These are phyloP conservation scores for Gastrodia elata DNA, from an alignment of 106 monocot species.

Conservation along the genomic window DNA sequence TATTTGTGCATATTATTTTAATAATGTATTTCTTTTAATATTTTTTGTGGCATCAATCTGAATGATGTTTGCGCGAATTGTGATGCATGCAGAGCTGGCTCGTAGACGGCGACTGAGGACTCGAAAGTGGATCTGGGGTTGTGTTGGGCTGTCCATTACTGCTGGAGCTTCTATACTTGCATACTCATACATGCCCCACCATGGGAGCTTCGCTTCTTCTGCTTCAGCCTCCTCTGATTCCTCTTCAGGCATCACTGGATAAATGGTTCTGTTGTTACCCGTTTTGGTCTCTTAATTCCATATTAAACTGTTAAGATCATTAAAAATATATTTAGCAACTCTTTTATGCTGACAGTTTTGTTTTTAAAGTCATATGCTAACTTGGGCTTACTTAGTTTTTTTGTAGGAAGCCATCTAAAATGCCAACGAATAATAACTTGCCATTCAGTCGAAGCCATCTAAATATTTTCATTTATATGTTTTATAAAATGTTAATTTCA, in stretches of 20 bases:
- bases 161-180: slow-evolving; percentile 23
- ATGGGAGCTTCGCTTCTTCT: not conserved
- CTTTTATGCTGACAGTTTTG: no score
- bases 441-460: no score
- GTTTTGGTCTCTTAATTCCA: not conserved
- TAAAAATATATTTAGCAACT: no score
- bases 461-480: no score
- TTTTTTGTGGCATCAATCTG: not conserved
- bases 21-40: not conserved
- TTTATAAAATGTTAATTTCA: no score
- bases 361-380: no score
- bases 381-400: no score
- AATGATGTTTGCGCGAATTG: not conserved
- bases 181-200: slow-evolving; percentile 8
- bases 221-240: not conserved
- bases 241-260: not conserved
- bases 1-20: not conserved
- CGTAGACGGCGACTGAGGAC: slow-evolving; percentile 4
- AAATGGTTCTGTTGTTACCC: not conserved
- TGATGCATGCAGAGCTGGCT: slow-evolving; percentile 10
- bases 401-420: no score
- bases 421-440: no score
- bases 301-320: not conserved
- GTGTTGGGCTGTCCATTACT: slow-evolving; percentile 17
- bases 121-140: slow-evolving; percentile 13